Evolutionary conservation across 495 filamentous ascomycete genomes (phyloP), one percentile per base, ranked within the genome.

Genomic region (Lasiosphaeria hispida): DNA sequence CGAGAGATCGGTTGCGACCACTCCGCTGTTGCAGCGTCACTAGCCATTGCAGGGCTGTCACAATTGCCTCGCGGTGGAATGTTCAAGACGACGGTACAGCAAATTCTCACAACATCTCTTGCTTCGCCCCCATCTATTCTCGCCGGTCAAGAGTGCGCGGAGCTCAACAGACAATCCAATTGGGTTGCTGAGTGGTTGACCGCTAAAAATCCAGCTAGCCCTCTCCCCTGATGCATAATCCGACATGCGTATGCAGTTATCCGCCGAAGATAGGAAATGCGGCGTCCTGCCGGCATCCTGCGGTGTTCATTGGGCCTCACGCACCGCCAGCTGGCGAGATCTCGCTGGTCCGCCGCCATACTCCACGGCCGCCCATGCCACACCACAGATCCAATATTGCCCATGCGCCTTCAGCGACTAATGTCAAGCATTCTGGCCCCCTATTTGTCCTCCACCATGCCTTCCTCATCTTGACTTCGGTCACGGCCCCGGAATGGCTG

Each of bases 291-390:
- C 23, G 23, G 23, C 5, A 5, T 30, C 23, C 23, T 30, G 23
- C 59, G 53, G 60, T 63, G 53, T 72, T 62, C 42, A 73, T 71
- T 70, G 61, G 65, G 53, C 60, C 5, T 65, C 68, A 61, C 60
- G 69, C 68, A 68, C 56, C 68, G 76, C 76, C 75, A 77, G 75
- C 75, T 79, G 75, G 75, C 77, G 75, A 64, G 23, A 68, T 70
- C 61, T 75, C 65, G 69, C 72, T 77, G 77, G 77, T 71, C 66
- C 59, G 71, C 56, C 64, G 57, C 58, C 23, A 58, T 56, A 58
- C 36, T n/a, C 34, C 48, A 23, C 61, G 41, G 54, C 53, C 59
- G 47, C 37, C 58, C 57, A 63, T 69, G 61, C 68, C 55, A 5
- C 23, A 53, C 57, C 58, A 61, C 53, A 63, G 38, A 53, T 49